Base-by-base conservation (phyloP, 345 rosid species). In the Triadica sebifera region DNA sequence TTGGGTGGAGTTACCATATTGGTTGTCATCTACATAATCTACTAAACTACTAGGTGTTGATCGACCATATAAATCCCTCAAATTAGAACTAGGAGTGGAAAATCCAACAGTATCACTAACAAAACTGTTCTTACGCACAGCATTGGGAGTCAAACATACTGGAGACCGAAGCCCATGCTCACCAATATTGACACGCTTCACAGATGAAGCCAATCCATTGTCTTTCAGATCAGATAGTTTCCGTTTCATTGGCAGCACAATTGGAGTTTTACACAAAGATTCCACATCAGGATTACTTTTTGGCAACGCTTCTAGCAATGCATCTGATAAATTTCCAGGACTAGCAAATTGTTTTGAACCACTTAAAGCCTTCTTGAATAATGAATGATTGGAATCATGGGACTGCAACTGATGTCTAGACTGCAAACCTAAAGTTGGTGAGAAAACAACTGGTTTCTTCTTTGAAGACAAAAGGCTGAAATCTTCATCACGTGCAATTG, bases 401-500 rank as follows among this genome's bases (percentile, higher is more conserved):
- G 70, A 75, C 65, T 74, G 80, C 67, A 82, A 67, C 64, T 79
- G 93, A 79, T 81, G 85, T 78, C 83, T 87, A 64, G 86, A 77
- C 75, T 89, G 92, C 65, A 62, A 86, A 71, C 79, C 81, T 73
- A 90, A 84, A 80, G 87, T 75, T 72, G 95, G 91, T 3, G 98
- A 91, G 85, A 93, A 95, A 72, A 83, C 83, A 70, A 89, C 83
- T 39, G 88, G 85, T 77, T 87, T 95, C 91, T 89, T 95, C 85
- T 88, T 93, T 74, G 88, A 77, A 74, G 92, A 86, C 78, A 78
- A 46, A 71, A 80, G 61, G 71, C 69, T 77, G 50, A 81, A 66
- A 78, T 83, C 88, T 76, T 91, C 97, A 53, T 74, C 80, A 24
- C 73, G 78, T 51, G 70, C 76, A 80, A 75, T 39, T 71, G 75